Percentiles rank a stretch among this genome's conserved stretches.
phyloP scores from a whole-genome alignment of 192 early-diverging fungal species.

The Rhizoclosmatium sp. region DNA sequence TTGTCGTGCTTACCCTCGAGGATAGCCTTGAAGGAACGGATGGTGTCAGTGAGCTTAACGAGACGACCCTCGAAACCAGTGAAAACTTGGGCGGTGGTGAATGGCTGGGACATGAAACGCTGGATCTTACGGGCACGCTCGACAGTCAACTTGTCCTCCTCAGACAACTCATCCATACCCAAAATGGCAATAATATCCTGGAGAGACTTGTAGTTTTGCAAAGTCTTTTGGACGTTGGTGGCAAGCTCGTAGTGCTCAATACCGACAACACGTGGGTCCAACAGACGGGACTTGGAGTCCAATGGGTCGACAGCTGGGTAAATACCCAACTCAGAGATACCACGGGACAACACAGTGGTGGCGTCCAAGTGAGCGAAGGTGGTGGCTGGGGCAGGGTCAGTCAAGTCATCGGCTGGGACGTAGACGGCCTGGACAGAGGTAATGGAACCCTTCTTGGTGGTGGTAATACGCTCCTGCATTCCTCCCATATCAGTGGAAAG shows the following conservation, averaged over 20 bases:
- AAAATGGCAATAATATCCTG: slow-evolving; percentile 99
- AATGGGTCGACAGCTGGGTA: slow-evolving; percentile 99
- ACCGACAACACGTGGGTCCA: slow-evolving; percentile 97
- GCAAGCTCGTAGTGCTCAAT: slow-evolving; percentile 93
- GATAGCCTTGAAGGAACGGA: slow-evolving; percentile 97
- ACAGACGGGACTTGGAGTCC: slow-evolving; percentile 97
- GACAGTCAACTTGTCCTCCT: slow-evolving; percentile 98
- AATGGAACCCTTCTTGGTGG: slow-evolving; percentile 99
- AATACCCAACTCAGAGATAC: slow-evolving; percentile 99
- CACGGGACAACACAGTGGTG: slow-evolving; percentile 98
- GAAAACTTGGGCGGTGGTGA: slow-evolving; percentile 96
- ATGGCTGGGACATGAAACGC: slow-evolving; percentile 99
- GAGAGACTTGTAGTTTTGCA: slow-evolving; percentile 98
- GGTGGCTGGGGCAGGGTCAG: slow-evolving; percentile 98
- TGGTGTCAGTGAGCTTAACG: slow-evolving; percentile 83
- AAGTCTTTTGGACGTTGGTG: slow-evolving; percentile 93
- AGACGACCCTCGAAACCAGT: slow-evolving; percentile 97
- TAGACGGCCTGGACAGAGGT: slow-evolving; percentile 97
- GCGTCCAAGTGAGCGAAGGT: slow-evolving; percentile 99
- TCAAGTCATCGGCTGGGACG: slow-evolving; percentile 99
- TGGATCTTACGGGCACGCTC: slow-evolving; percentile 99
- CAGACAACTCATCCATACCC: slow-evolving; percentile 99
- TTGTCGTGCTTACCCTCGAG: slow-evolving; percentile 95
- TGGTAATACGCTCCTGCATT: slow-evolving; percentile 99
- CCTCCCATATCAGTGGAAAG: slow-evolving; percentile 98